phyloP scores from a whole-genome alignment of 768 basidiomycete species.

The Aureoboletus auriporus region DNA sequence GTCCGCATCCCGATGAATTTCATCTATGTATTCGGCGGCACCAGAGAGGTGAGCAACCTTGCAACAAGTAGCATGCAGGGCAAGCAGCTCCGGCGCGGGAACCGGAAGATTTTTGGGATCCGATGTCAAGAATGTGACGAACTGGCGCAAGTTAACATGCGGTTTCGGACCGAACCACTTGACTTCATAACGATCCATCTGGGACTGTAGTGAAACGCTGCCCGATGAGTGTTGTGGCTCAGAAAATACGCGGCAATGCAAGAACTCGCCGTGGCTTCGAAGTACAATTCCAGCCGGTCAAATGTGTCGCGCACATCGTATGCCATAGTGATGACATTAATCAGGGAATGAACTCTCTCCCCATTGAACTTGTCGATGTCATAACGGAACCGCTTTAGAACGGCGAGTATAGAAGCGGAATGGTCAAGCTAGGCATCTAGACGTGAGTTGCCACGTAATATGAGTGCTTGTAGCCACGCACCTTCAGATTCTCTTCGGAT shows the following conservation, averaged over 20 bases:
- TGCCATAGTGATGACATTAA: constrained; percentile 3
- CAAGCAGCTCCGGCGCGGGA: constrained; percentile 11
- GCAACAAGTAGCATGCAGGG: constrained; percentile 21
- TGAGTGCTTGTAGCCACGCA: neutral
- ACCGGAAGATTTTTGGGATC: constrained; percentile 11
- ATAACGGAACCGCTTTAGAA: constrained; percentile 4
- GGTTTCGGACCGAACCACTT: neutral
- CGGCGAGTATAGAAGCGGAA: neutral
- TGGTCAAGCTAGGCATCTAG: constrained; percentile 4
- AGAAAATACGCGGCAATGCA: neutral
- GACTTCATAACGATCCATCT: constrained; percentile 5
- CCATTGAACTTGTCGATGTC: constrained; percentile 1
- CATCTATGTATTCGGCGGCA: constrained; percentile 16
- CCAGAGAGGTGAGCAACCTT: constrained; percentile 26
- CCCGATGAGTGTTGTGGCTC: neutral
- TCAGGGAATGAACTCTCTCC: constrained; percentile 6
- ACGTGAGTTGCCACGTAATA: neutral
- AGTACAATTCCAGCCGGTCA: constrained; percentile 3
- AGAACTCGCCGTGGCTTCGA: constrained; percentile 7
- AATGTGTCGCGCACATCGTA: neutral
- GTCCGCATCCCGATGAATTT: constrained; percentile 6
- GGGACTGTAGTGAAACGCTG: neutral
- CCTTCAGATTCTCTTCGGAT: neutral
- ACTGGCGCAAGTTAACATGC: neutral
- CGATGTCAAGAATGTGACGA: constrained; percentile 1